Base-by-base conservation (phyloP, 169 alveolate genomes). In the Eimeria maxima region DNA sequence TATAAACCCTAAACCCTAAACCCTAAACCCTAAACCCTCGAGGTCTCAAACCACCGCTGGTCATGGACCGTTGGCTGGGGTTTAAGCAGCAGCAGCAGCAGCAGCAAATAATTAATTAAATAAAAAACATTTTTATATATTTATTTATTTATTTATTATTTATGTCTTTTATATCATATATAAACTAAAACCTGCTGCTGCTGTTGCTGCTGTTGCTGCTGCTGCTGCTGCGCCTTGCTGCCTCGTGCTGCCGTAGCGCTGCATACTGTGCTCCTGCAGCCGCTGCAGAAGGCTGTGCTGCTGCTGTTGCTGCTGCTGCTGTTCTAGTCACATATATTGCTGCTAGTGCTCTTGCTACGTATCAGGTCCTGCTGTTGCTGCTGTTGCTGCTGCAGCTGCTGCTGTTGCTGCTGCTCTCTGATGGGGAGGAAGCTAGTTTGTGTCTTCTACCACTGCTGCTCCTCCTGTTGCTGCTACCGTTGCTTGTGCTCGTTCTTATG, bases 221-320 rank as follows among this genome's bases (percentile, higher is more conserved):
- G 50, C 84, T 73, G 50, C 84, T 73, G 55, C 84, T 73, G 84
- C 84, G n/a, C n/a, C n/a, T n/a, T n/a, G n/a, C n/a, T n/a, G n/a
- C n/a, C n/a, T n/a, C n/a, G n/a, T n/a, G n/a, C n/a, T n/a, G n/a
- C n/a, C n/a, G n/a, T n/a, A n/a, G n/a, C n/a, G n/a, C n/a, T n/a
- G n/a, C n/a, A n/a, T n/a, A n/a, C n/a, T n/a, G n/a, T 73, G 84
- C 84, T 16, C 33, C 74, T 27, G 74, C 74, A 4, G 74, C 74
- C 20, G 74, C 33, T 65, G 74, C 33, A 11, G 74, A 16, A 6
- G 74, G 20, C 24, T 16, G 4, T 27, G 38, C 84, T 29, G 44
- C 8, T 6, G 5, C 78, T 67, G 13, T 14, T 67, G 84, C 84
- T 73, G 84, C 50, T 73, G 84, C 84, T n/a, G 84, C 84, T 73